A percentile compares a stretch with the other conserved stretches of the same genome.
phyloP scores from a whole-genome alignment of 2,329 filamentous ascomycete species.

The Pestalotiopsis sp. region DNA sequence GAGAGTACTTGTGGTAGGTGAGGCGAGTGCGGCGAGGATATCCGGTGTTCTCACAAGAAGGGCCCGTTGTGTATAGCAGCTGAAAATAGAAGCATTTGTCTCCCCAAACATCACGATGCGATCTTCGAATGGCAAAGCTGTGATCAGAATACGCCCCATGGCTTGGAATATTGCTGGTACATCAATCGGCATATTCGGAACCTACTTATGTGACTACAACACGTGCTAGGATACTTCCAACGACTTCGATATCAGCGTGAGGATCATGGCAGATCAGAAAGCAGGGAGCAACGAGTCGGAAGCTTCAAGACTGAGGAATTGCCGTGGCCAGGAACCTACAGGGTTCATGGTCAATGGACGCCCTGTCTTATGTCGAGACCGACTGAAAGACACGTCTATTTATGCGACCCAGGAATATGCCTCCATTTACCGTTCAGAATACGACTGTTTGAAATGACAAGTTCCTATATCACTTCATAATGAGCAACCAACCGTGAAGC shows the following conservation, averaged over 20 bases:
- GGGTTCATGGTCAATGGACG: too few relatives aligned
- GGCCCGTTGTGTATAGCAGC: constrained; percentile 34
- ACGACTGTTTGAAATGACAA: too few relatives aligned
- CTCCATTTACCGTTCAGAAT: too few relatives aligned
- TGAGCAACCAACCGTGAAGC: too few relatives aligned
- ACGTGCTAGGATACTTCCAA: neutral
- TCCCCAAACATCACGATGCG: constrained; percentile 3
- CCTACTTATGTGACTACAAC: neutral
- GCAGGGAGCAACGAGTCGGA: too few relatives aligned
- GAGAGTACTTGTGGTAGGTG: constrained; percentile 11
- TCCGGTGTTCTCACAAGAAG: constrained; percentile 21
- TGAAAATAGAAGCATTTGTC: constrained; percentile 35
- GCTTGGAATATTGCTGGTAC: neutral
- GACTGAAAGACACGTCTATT: too few relatives aligned
- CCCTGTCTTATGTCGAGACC: too few relatives aligned
- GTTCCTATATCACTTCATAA: too few relatives aligned
- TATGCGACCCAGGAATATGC: too few relatives aligned
- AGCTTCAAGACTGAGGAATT: too few relatives aligned
- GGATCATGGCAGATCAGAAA: too few relatives aligned
- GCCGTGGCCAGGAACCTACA: too few relatives aligned
- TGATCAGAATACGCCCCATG: neutral
- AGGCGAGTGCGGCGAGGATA: constrained; percentile 22
- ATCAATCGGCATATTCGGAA: neutral
- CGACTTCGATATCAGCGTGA: neutral
- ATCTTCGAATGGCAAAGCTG: neutral